Percentiles rank a stretch among this genome's conserved stretches.
Conservation (phyloP, 257 asterid species). For the Avicennia marina region DNA sequence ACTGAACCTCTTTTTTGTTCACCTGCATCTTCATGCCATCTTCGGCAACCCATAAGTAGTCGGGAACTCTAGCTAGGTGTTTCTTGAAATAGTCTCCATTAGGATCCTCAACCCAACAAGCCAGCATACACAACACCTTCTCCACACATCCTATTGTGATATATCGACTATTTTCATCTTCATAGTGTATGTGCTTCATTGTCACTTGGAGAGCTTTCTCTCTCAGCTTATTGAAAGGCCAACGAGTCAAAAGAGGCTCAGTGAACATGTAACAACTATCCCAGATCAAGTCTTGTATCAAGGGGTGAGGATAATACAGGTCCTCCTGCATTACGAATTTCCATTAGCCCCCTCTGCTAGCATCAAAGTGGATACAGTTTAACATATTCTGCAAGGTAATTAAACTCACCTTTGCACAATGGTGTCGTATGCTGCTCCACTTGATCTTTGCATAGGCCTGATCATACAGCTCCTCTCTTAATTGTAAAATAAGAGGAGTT, state of each 20-base stretch:
- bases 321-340: slow-evolving; percentile 86
- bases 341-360: too few relatives aligned
- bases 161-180: slow-evolving; percentile 71
- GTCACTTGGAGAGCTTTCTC: slow-evolving; percentile 61
- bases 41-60: slow-evolving; percentile 72
- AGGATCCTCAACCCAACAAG: slow-evolving; percentile 84
- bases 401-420: slow-evolving; percentile 54
- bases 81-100: slow-evolving; percentile 73
- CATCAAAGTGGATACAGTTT: not conserved
- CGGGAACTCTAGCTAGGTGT: slow-evolving; percentile 70
- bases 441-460: slow-evolving; percentile 44
- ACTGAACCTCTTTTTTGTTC: too few relatives aligned
- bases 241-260: slow-evolving; percentile 68
- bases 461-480: slow-evolving; percentile 61
- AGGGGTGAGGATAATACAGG: slow-evolving; percentile 62
- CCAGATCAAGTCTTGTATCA: slow-evolving; percentile 67
- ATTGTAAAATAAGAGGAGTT: slow-evolving; percentile 52
- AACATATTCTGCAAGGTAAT: not conserved
- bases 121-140: slow-evolving; percentile 69
- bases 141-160: slow-evolving; percentile 71
- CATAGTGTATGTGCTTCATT: slow-evolving; percentile 71
- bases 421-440: slow-evolving; percentile 56
- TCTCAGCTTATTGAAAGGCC: slow-evolving; percentile 67
- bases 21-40: slow-evolving; percentile 93
- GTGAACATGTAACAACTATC: slow-evolving; percentile 52